Conservation (phyloP, 306 rosid species). For the Glycine soja region DNA sequence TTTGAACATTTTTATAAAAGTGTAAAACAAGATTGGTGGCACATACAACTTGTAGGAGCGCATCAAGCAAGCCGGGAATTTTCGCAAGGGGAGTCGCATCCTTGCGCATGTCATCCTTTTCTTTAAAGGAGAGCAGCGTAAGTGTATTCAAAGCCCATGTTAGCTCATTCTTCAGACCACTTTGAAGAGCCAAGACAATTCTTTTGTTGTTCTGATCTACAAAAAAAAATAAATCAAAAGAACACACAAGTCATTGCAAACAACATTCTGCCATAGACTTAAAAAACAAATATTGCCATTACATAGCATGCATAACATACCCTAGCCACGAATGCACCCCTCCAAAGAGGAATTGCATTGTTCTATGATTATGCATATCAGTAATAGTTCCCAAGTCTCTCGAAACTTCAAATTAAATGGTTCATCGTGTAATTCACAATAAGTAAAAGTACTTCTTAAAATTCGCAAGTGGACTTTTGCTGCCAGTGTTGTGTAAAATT, state of each 20-base stretch:
- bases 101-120: conserved; percentile 89
- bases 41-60: conserved; percentile 96
- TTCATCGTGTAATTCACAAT: not conserved
- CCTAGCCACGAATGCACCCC: not conserved
- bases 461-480: not conserved
- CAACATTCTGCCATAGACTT: not conserved
- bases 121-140: conserved; percentile 89
- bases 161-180: conserved; percentile 97
- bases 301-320: conserved; percentile 24
- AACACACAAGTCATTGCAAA: not conserved
- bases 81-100: conserved; percentile 85
- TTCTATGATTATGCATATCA: not conserved
- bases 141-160: conserved; percentile 96
- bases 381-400: not conserved
- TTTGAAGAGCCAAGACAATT: conserved; percentile 91
- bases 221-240: not conserved
- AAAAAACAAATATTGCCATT: not conserved
- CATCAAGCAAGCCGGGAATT: conserved; percentile 95
- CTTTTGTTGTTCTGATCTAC: conserved; percentile 94
- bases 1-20: conserved; percentile 5
- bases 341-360: not conserved
- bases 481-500: not conserved
- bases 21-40: conserved; percentile 6
- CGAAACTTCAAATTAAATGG: conserved; percentile 25
- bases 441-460: not conserved